Base-by-base conservation (phyloP, 2,329 filamentous ascomycete species). In the Aspergillus novofumigatus region DNA sequence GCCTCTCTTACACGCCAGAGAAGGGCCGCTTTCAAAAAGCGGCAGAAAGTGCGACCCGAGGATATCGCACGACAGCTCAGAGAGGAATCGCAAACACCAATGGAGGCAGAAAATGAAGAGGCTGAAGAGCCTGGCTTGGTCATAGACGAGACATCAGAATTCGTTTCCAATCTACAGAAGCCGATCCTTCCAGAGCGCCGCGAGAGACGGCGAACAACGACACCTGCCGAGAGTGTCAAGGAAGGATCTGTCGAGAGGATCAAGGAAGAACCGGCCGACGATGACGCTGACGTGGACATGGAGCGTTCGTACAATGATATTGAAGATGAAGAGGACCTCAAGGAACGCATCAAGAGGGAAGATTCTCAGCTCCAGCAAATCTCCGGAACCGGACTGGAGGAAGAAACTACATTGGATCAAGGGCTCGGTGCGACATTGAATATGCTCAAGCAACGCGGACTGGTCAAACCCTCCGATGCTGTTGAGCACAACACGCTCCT, bases 101-200 rank as follows among this genome's bases (percentile, higher is more conserved):
- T 83, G 68, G 87, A 86, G 21, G 83, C 86, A 29, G 85, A 87
- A 51, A 82, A 84, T 3, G 78, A 78, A 21, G 69, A 75, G 9
- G 79, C 81, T 45, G 80, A 83, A 52, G 77, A 78, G 35, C 79
- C 79, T 2, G 93, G 92, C 1, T 79, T 99, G 1, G 84, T 97
- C n/a, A 92, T 99, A 56, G 93, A 97, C 59, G 94, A 97, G 70
- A 96, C 93, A 0, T 92, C 92, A 0, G 92, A 96, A 67, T 99
- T 99, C 66, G 89, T 99, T 29, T 89, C 92, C 26, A 91, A 91
- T 54, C 76, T 99, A 55, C 89, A 88, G 69, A 89, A 88, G 57
- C 85, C 87, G 14, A 82, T 77, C 2, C 74, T 81, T 10, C 77
- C 82, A 69, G 77, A 89, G 73, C 75, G 82, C 67, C 81, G 74